These are phyloP conservation scores for Starmerella riodocensis DNA, from an alignment of 805 yeast species.

Conservation along the genomic window DNA sequence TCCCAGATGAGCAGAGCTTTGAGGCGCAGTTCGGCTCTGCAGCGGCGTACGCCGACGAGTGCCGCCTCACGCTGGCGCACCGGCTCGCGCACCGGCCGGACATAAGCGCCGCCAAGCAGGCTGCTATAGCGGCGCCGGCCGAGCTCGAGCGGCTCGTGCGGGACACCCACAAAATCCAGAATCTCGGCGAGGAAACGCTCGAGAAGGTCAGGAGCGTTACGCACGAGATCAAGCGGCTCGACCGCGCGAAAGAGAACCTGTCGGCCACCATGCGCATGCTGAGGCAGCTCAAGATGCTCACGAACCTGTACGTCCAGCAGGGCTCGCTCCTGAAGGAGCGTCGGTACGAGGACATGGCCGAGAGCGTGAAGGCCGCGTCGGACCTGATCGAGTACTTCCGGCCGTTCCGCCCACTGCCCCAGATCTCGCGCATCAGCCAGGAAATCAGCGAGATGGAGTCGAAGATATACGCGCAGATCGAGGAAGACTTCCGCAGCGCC, in stretches of 20 bases:
- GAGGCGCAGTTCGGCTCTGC: constrained; percentile 37
- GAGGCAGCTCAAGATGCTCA: constrained; percentile 74
- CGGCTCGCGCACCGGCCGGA: constrained; percentile 33
- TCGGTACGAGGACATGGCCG: constrained; percentile 42
- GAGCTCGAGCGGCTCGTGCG: constrained; percentile 25
- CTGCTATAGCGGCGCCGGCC: constrained; percentile 24
- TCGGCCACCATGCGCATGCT: constrained; percentile 75
- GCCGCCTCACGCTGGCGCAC: constrained; percentile 38
- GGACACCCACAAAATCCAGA: constrained; percentile 14
- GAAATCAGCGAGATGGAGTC: constrained; percentile 47
- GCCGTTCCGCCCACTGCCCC: constrained; percentile 71
- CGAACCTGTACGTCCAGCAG: constrained; percentile 57
- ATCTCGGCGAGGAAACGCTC: constrained; percentile 16
- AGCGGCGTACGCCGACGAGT: constrained; percentile 36
- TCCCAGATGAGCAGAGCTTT: constrained; percentile 40
- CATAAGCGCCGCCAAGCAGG: constrained; percentile 25
- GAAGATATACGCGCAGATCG: constrained; percentile 52
- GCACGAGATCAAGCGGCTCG: constrained; percentile 60
- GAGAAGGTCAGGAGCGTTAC: constrained; percentile 39
- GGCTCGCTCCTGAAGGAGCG: constrained; percentile 35
- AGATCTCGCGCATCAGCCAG: constrained; percentile 53
- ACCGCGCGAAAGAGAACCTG: constrained; percentile 69
- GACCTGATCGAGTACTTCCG: constrained; percentile 63
- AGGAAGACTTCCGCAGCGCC: constrained; percentile 46
- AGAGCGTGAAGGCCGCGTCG: constrained; percentile 53